Conservation (phyloP, 176 grass and related monocot genomes). For the Hordeum marinum region DNA sequence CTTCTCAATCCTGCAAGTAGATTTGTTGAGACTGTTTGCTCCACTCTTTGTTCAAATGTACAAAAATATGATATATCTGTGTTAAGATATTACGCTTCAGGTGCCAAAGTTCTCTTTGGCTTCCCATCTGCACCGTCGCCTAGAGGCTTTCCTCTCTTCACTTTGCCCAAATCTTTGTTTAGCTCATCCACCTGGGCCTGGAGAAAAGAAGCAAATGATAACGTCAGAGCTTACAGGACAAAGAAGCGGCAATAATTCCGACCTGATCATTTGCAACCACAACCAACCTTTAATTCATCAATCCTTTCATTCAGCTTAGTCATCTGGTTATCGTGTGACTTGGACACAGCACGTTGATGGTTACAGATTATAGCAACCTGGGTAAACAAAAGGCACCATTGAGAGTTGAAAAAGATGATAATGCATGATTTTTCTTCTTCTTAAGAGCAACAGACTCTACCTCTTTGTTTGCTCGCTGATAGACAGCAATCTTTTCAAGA, state of each 20-base stretch:
- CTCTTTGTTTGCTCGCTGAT: slow-evolving; percentile 96
- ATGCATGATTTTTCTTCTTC: background rate
- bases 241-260: background rate
- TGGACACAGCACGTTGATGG: slow-evolving; percentile 94
- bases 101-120: slow-evolving; percentile 66
- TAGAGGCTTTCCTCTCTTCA: slow-evolving; percentile 71
- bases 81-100: slow-evolving; percentile 61
- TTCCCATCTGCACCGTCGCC: slow-evolving; percentile 86
- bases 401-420: background rate
- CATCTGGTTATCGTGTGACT: slow-evolving; percentile 94
- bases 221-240: background rate
- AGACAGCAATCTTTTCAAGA: slow-evolving; percentile 86
- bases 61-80: slow-evolving; percentile 3
- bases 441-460: slow-evolving; percentile 28
- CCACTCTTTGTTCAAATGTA: slow-evolving; percentile 16
- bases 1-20: slow-evolving; percentile 77
- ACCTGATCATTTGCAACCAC: slow-evolving; percentile 16
- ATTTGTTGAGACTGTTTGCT: slow-evolving; percentile 19
- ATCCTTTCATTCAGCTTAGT: slow-evolving; percentile 87
- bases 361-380: slow-evolving; percentile 99
- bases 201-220: slow-evolving; percentile 17
- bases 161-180: slow-evolving; percentile 69
- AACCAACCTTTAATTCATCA: slow-evolving; percentile 73
- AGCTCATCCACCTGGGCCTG: slow-evolving; percentile 72
- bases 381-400: slow-evolving; percentile 6